These are phyloP conservation scores for Plasmodium falciparum DNA, from an alignment of 169 alveolate genomes.

Conservation along the genomic window DNA sequence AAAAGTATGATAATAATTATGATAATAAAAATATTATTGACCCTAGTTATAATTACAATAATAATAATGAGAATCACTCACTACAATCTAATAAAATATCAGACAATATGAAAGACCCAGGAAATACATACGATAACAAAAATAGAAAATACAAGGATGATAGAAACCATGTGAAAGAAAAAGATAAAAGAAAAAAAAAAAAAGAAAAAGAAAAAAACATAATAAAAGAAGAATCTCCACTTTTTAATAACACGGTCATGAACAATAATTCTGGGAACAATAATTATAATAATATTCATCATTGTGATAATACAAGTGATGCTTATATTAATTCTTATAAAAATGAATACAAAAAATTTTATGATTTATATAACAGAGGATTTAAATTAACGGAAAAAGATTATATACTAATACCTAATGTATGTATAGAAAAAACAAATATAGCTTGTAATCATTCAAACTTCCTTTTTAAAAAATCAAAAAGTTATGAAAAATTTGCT, in stretches of 20 bases:
- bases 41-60: no score
- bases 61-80: no score
- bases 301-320: no score
- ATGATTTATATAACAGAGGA: slow-evolving; percentile 35
- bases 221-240: no score
- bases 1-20: not conserved
- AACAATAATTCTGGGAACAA: not conserved
- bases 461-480: slow-evolving; percentile 49
- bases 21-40: not conserved
- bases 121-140: no score
- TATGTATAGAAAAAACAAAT: slow-evolving; percentile 20
- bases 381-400: slow-evolving; percentile 27
- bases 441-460: slow-evolving; percentile 30
- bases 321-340: not conserved
- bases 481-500: slow-evolving; percentile 25
- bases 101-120: no score
- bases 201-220: not conserved
- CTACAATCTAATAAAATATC: no score
- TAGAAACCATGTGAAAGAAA: not conserved
- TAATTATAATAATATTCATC: not conserved
- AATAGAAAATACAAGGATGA: not conserved
- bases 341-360: slow-evolving; percentile 23
- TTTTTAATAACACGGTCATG: no score
- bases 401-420: slow-evolving; percentile 9
- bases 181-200: not conserved